Conservation (phyloP, 306 rosid species). For the Dicorynia guianensis region DNA sequence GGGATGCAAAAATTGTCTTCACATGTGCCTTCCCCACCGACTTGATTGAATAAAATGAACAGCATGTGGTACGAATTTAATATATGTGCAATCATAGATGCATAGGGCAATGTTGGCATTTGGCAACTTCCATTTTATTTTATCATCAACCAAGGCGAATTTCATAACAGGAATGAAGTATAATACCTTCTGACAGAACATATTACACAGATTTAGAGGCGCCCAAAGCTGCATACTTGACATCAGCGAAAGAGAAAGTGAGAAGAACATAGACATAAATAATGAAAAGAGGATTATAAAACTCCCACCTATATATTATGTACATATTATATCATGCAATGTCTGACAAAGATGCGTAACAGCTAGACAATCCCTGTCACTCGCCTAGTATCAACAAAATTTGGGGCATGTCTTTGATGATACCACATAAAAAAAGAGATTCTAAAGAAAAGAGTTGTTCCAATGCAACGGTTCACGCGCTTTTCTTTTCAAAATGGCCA, state of each 20-base stretch:
- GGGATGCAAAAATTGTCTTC: constrained; percentile 16
- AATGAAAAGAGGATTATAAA: not conserved
- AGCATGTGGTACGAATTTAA: constrained; percentile 27
- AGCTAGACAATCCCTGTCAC: constrained; percentile 55
- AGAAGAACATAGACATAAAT: not conserved
- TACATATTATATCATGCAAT: constrained; percentile 35
- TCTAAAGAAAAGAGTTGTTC: constrained; percentile 1
- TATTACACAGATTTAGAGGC: constrained; percentile 11
- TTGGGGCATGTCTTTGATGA: constrained; percentile 30
- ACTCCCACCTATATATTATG: constrained; percentile 39
- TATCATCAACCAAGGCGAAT: not conserved
- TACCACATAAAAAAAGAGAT: constrained; percentile 8
- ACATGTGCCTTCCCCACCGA: constrained; percentile 36
- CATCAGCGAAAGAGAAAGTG: not conserved
- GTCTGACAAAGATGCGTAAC: constrained; percentile 46
- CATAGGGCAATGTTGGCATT: not conserved
- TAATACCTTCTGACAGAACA: not conserved
- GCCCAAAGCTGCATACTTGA: not conserved
- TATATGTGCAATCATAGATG: no score
- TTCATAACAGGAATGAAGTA: not conserved
- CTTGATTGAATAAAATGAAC: constrained; percentile 28
- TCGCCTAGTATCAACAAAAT: constrained; percentile 59
- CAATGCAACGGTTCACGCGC: constrained; percentile 55
- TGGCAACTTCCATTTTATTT: no score
- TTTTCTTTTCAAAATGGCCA: constrained; percentile 36